Evolutionary conservation across 1,284 basidiomycete genomes (phyloP).

Genomic region (Lentinula novae-zelandiae): DNA sequence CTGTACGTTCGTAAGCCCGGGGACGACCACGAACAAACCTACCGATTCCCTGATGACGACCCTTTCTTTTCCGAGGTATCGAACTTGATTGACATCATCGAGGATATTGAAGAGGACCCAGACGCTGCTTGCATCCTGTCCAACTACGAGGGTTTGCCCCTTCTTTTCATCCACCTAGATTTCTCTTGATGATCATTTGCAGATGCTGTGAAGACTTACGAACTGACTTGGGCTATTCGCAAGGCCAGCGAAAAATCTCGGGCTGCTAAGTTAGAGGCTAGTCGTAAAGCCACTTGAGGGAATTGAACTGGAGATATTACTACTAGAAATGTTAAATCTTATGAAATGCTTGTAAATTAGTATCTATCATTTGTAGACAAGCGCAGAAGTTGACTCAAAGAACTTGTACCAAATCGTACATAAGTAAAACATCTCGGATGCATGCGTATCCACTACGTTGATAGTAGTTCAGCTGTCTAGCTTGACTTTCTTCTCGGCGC

Average conservation of each 20-base stretch:
- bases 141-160: constrained; percentile 58
- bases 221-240: constrained; percentile 86
- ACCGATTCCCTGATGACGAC: constrained; percentile 81
- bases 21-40: constrained; percentile 78
- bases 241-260: constrained; percentile 66
- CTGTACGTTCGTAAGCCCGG: constrained; percentile 84
- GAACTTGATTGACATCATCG: constrained; percentile 79
- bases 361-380: neutral
- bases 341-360: neutral
- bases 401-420: neutral
- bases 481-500: neutral
- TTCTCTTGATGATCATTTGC: constrained; percentile 13
- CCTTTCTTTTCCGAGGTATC: constrained; percentile 91
- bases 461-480: neutral
- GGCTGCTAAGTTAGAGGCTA: constrained; percentile 20
- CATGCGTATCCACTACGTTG: neutral
- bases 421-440: neutral
- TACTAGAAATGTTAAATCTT: neutral
- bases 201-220: constrained; percentile 87
- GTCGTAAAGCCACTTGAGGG: neutral
- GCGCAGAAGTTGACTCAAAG: neutral
- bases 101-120: constrained; percentile 72
- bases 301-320: neutral
- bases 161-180: neutral
- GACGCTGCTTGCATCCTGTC: constrained; percentile 70